Evolutionary conservation across 306 rosid species (phyloP), one percentile per base, ranked within the genome.

Genomic region (Begonia peltatifolia): DNA sequence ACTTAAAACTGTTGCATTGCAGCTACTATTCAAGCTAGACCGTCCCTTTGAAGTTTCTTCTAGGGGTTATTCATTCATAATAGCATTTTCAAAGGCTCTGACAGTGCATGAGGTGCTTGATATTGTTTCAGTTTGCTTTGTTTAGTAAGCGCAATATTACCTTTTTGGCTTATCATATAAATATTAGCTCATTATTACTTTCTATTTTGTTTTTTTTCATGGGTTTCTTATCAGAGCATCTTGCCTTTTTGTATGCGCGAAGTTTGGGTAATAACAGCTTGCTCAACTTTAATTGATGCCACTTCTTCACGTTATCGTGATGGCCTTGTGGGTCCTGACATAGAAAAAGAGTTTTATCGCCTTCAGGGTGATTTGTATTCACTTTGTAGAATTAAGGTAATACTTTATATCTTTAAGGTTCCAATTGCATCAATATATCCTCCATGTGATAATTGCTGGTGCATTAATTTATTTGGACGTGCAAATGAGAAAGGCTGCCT

Each of bases 201-300:
- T 54, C 55, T 38, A 22, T 42, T 52, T 42, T 41, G 50, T n/a
- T 52, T 42, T 52, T 41, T 42, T 30, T 68, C 64, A 63, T 70
- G 68, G 67, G 58, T 57, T 73, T 85, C 70, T 68, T 79, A 61
- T 53, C 93, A 90, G 99, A 80, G 63, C 68, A 77, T 71, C 68
- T 77, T 86, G 12, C 96, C 99, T 25, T 90, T 83, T 69, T 90
- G 94, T 57, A 79, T 79, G 96, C 94, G 96, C 59, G 96, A 90
- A 81, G 82, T 86, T 57, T 90, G 96, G 99, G 88, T 81, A 58
- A 68, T 82, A 67, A 83, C 94, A 55, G 93, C 96, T 71, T 86
- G 94, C 81, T 52, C 77, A 75, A 79, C 84, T 54, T 71, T 90
- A 59, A 73, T 81, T 72, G 63, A 79, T 55, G 86, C 86, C 65